These are phyloP conservation scores for Cytidiella melzeri DNA, from an alignment of 768 basidiomycete genomes.

Conservation along the genomic window DNA sequence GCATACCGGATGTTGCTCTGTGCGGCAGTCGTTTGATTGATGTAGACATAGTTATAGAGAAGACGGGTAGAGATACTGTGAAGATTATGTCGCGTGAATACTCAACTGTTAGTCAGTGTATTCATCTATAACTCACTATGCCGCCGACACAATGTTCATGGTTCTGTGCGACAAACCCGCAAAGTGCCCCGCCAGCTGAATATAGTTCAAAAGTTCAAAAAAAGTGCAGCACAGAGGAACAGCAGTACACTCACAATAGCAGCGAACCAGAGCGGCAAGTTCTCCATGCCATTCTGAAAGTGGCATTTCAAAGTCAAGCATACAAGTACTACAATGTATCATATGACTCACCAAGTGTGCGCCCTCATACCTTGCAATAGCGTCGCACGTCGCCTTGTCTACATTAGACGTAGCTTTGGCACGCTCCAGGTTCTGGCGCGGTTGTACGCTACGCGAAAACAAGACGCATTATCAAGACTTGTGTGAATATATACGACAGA, in stretches of 20 bases:
- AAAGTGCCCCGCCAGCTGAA: constrained; percentile 7
- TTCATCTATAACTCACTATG: constrained; percentile 6
- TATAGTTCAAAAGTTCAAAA: too few species aligned
- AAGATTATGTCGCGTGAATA: too few species aligned
- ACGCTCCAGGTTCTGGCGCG: constrained; percentile 1
- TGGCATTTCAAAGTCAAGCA: too few species aligned
- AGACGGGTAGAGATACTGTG: constrained; percentile 3
- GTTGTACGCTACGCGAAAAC: not conserved
- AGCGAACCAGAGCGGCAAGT: constrained; percentile 6
- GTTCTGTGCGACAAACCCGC: constrained; percentile 3
- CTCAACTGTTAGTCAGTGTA: too few species aligned
- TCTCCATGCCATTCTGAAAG: constrained; percentile 9
- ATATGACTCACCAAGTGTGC: constrained; percentile 2
- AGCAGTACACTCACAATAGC: constrained; percentile 6
- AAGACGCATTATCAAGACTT: not conserved
- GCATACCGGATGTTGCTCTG: constrained; percentile 5
- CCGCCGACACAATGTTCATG: constrained; percentile 2
- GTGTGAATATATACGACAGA: too few species aligned
- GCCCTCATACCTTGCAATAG: not conserved
- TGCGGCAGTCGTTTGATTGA: constrained; percentile 1
- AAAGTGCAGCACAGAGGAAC: too few species aligned
- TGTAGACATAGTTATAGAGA: constrained; percentile 6
- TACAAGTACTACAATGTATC: too few species aligned
- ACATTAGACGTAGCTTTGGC: not conserved
- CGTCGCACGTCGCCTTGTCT: not conserved